These are phyloP conservation scores for Tephrocybe rancida DNA, from an alignment of 768 basidiomycete genomes.

Conservation along the genomic window DNA sequence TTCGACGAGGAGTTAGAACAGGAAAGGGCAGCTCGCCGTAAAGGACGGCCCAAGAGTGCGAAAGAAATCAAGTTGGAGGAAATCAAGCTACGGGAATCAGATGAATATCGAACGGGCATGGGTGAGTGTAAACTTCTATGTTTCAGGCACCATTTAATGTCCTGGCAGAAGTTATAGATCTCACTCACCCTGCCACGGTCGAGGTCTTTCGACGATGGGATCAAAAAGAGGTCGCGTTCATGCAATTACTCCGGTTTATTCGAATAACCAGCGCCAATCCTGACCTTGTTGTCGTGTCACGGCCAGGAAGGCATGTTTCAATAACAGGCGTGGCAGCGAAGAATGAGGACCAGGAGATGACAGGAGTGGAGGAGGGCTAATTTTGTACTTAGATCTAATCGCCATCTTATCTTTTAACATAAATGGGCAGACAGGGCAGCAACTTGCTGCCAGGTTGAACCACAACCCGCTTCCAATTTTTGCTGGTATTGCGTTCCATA, in stretches of 20 bases:
- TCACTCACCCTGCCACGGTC: conserved; percentile 73
- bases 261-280: conserved; percentile 67
- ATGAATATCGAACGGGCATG: conserved; percentile 79
- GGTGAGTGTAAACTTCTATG: conserved; percentile 46
- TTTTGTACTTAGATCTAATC: conserved; percentile 10
- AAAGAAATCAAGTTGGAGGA: conserved; percentile 73
- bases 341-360: conserved; percentile 21
- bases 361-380: conserved; percentile 11
- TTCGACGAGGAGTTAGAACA: conserved; percentile 65
- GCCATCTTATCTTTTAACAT: conserved; percentile 11
- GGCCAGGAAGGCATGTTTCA: conserved; percentile 57
- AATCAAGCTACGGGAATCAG: conserved; percentile 63
- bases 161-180: conserved; percentile 71
- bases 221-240: conserved; percentile 70
- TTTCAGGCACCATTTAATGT: conserved; percentile 4
- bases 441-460: no score
- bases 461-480: no score
- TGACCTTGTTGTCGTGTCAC: conserved; percentile 49
- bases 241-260: conserved; percentile 73
- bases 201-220: conserved; percentile 79
- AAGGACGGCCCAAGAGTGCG: conserved; percentile 74
- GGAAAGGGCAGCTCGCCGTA: conserved; percentile 63
- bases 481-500: no score
- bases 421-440: no score
- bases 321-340: conserved; percentile 21